Conservation (phyloP, 2,329 filamentous ascomycete genomes). For the Cylindrodendrum hubeiense region DNA sequence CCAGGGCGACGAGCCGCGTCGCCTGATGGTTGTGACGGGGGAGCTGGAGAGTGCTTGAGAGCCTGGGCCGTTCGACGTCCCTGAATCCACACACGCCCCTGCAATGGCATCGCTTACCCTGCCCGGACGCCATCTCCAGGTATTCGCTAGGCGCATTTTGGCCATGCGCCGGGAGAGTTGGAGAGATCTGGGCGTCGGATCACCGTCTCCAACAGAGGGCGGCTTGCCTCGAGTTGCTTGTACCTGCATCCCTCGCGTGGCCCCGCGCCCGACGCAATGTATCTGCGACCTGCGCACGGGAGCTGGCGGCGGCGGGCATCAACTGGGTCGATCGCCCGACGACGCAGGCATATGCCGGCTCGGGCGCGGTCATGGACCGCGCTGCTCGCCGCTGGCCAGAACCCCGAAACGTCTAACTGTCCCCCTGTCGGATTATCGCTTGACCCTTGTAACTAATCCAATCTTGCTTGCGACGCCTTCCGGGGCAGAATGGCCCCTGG, state of each 20-base stretch:
- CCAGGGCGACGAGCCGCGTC: slow-evolving; percentile 23
- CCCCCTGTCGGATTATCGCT: slow-evolving; percentile 31
- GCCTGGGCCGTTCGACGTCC: background rate
- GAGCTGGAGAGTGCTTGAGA: background rate
- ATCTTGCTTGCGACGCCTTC: slow-evolving; percentile 42
- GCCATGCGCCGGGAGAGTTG: background rate
- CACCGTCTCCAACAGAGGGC: slow-evolving; percentile 21
- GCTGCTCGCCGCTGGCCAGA: slow-evolving; percentile 4
- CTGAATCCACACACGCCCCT: slow-evolving; percentile 9
- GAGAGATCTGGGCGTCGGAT: slow-evolving; percentile 35
- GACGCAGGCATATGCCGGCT: slow-evolving; percentile 4
- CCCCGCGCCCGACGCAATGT: slow-evolving; percentile 23
- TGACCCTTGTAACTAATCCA: slow-evolving; percentile 47
- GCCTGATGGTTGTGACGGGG: slow-evolving; percentile 1
- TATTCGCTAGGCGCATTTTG: slow-evolving; percentile 11
- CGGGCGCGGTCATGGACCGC: slow-evolving; percentile 27
- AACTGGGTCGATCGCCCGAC: slow-evolving; percentile 7
- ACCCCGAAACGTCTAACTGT: slow-evolving; percentile 31
- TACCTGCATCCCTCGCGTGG: slow-evolving; percentile 39
- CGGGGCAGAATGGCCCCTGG: slow-evolving; percentile 12
- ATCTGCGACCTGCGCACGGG: slow-evolving; percentile 31
- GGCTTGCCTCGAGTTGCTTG: slow-evolving; percentile 13
- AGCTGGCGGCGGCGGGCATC: slow-evolving; percentile 13
- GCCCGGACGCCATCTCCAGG: slow-evolving; percentile 14
- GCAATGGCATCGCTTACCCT: slow-evolving; percentile 15